Conservation (phyloP, 805 yeast genomes). For the Saccharomycopsis sp. region DNA sequence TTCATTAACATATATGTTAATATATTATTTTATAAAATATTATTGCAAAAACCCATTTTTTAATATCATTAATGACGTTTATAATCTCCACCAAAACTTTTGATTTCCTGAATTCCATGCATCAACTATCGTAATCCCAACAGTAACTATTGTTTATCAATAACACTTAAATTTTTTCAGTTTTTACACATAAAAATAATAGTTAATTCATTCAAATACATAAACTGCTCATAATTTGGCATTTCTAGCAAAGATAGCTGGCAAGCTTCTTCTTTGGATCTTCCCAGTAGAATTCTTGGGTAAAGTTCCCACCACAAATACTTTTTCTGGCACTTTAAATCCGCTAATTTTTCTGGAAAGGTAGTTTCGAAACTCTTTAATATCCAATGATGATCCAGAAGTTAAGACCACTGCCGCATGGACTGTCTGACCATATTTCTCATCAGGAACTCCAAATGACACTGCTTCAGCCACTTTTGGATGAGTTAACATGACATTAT, state of each 20-base stretch:
- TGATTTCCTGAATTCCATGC: too few species aligned
- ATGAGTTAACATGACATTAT: conserved; percentile 46
- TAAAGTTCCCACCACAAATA: conserved; percentile 47
- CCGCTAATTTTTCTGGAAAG: conserved; percentile 37
- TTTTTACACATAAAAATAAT: too few species aligned
- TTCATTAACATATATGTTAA: too few species aligned
- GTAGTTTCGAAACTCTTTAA: conserved; percentile 36
- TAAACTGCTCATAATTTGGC: conserved; percentile 6
- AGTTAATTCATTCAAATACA: too few species aligned
- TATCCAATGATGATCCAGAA: conserved; percentile 28
- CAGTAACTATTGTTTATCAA: too few species aligned
- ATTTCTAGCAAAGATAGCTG: conserved; percentile 35
- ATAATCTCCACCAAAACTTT: too few species aligned
- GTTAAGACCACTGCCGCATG: conserved; percentile 58
- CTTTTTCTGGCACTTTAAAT: conserved; percentile 51
- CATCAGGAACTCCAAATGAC: conserved; percentile 56
- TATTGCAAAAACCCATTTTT: too few species aligned
- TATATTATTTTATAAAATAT: too few species aligned
- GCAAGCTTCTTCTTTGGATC: conserved; percentile 58
- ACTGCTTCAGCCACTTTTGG: conserved; percentile 64
- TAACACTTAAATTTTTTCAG: too few species aligned
- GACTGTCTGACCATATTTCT: conserved; percentile 60
- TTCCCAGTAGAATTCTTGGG: conserved; percentile 77
- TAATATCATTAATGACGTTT: too few species aligned
- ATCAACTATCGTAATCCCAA: too few species aligned